phyloP scores from a whole-genome alignment of 2,329 filamentous ascomycete species.

The Sclerotinia sclerotiorum region DNA sequence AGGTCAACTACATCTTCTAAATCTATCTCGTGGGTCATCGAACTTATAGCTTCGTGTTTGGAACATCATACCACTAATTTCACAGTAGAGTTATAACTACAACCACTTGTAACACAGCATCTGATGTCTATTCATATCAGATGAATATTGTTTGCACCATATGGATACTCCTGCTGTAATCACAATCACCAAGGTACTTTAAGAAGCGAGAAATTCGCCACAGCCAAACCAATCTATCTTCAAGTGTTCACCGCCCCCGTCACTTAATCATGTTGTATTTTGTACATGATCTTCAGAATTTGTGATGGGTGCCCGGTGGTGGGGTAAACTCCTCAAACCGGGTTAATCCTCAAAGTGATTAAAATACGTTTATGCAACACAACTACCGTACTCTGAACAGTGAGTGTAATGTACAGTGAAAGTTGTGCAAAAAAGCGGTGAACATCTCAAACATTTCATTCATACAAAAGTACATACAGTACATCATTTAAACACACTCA shows the following conservation, averaged over 20 bases:
- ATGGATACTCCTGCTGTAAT: no score
- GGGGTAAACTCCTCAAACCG: background rate
- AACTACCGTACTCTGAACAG: no score
- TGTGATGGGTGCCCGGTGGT: background rate
- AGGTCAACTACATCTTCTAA: background rate
- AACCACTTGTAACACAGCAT: background rate
- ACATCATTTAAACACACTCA: background rate
- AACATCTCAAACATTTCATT: background rate
- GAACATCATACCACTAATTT: background rate
- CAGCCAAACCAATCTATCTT: background rate
- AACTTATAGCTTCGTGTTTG: background rate
- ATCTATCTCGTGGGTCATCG: background rate
- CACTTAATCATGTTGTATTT: background rate
- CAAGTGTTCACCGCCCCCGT: background rate
- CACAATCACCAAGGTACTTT: no score
- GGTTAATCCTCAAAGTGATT: constrained; percentile 1
- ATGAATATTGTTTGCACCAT: no score
- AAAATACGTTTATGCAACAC: background rate
- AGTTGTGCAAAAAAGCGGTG: constrained; percentile 18
- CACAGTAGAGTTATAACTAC: background rate
- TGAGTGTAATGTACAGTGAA: no score
- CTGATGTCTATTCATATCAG: background rate
- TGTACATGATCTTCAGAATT: background rate
- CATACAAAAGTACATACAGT: background rate
- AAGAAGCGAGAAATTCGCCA: background rate